A percentile compares a stretch with the other conserved stretches of the same genome.
These are phyloP conservation scores for Nigrospora osmanthi DNA, from an alignment of 2,329 filamentous ascomycete species.

Conservation along the genomic window DNA sequence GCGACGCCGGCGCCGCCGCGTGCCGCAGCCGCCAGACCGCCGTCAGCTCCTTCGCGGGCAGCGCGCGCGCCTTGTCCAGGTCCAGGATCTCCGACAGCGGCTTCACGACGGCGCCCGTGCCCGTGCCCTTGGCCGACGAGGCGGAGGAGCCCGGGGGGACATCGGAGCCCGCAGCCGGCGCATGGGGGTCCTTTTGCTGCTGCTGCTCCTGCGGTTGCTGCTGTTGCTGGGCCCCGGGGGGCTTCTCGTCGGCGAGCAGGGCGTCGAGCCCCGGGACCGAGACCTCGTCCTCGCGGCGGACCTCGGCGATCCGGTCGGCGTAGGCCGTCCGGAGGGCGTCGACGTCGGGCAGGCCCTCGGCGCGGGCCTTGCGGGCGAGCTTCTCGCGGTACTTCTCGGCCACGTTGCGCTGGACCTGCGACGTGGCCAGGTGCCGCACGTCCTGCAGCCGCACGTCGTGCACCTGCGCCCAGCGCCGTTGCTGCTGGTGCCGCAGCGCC, in stretches of 20 bases:
- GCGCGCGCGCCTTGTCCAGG: conserved; percentile 63
- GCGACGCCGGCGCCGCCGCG: conserved; percentile 59
- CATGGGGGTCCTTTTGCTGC: conserved; percentile 18
- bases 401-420: conserved; percentile 58
- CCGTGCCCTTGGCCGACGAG: conserved; percentile 3
- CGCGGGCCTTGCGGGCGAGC: conserved; percentile 71
- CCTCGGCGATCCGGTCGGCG: conserved; percentile 68
- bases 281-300: conserved; percentile 60
- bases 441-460: conserved; percentile 81
- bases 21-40: conserved; percentile 87
- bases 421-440: conserved; percentile 80
- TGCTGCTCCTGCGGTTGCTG: no score
- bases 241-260: conserved; percentile 18
- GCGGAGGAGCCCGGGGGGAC: conserved; percentile 8
- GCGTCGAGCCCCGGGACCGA: conserved; percentile 29
- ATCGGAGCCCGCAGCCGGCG: conserved; percentile 6
- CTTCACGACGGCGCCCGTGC: conserved; percentile 25
- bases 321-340: conserved; percentile 76
- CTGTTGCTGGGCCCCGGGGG: conserved; percentile 13
- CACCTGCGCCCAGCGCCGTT: conserved; percentile 84
- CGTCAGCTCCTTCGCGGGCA: conserved; percentile 77
- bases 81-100: conserved; percentile 56
- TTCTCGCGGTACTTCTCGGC: conserved; percentile 83
- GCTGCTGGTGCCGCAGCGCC: conserved; percentile 31
- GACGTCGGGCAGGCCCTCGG: conserved; percentile 63